phyloP scores from a whole-genome alignment of 345 rosid genomes.

The Eucalyptus caleyi region DNA sequence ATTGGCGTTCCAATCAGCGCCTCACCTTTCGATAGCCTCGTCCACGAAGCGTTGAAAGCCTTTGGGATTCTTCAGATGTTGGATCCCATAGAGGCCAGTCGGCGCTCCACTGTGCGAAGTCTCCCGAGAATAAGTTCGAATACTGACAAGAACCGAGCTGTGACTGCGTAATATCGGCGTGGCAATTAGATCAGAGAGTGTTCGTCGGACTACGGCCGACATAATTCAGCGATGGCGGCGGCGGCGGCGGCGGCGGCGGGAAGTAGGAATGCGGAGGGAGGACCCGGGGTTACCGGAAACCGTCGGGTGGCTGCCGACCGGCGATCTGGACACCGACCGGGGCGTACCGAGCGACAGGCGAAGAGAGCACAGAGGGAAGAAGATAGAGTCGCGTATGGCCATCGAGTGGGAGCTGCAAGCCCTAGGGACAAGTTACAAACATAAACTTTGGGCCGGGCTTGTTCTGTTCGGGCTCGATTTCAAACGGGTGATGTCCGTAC shows the following conservation, averaged over 20 bases:
- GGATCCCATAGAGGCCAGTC: conserved; percentile 81
- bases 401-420: neutral
- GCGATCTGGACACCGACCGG: neutral
- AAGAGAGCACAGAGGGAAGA: neutral
- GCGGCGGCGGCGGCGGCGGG: neutral
- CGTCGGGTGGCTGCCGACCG: neutral
- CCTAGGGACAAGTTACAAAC: neutral
- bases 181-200: neutral
- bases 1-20: neutral
- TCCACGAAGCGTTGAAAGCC: conserved; percentile 88
- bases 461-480: neutral
- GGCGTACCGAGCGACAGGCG: neutral
- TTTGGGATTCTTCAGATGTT: conserved; percentile 54
- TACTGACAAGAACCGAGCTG: neutral
- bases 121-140: neutral
- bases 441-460: neutral
- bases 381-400: neutral
- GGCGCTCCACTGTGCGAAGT: neutral
- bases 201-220: neutral
- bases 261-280: neutral
- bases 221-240: neutral
- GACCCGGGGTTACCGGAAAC: neutral
- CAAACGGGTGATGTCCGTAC: neutral
- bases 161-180: neutral
- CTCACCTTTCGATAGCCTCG: conserved; percentile 80